Conservation (phyloP, 768 basidiomycete genomes). For the Tylopilus felleus region DNA sequence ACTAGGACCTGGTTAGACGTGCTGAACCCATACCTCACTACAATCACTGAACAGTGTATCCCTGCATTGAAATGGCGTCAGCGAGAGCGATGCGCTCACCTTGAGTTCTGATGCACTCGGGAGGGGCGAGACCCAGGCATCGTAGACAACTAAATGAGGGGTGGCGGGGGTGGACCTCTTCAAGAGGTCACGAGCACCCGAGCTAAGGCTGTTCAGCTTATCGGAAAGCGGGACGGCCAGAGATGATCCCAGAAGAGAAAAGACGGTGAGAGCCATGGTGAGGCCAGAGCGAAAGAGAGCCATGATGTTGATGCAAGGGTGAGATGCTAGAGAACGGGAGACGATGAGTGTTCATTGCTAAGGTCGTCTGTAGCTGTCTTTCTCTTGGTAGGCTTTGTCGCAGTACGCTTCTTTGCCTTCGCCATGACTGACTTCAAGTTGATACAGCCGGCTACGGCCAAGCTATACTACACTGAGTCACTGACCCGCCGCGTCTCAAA, state of each 20-base stretch:
- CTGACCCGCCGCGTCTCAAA: no score
- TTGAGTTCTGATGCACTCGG: slow-evolving; percentile 44
- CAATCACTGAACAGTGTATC: slow-evolving; percentile 33
- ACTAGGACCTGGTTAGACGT: slow-evolving; percentile 13
- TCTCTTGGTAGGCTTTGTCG: no score
- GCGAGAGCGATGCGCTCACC: slow-evolving; percentile 25
- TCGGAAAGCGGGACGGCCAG: slow-evolving; percentile 12
- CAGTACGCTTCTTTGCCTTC: no score
- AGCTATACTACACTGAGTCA: no score
- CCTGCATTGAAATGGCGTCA: slow-evolving; percentile 12
- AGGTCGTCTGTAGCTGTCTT: no score
- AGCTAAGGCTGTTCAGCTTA: slow-evolving; percentile 18
- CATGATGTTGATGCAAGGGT: slow-evolving; percentile 1
- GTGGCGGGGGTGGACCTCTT: slow-evolving; percentile 33
- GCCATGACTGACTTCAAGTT: no score
- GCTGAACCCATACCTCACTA: neutral
- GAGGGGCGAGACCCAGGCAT: slow-evolving; percentile 39
- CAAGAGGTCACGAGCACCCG: slow-evolving; percentile 15
- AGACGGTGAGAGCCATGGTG: neutral
- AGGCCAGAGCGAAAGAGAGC: neutral
- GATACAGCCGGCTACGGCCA: no score
- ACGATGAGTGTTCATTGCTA: no score
- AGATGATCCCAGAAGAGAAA: no score
- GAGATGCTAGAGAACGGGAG: no score
- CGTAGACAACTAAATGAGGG: slow-evolving; percentile 47